Evolutionary conservation across 2,329 filamentous ascomycete species (phyloP).

Genomic region (Botrytis aclada): DNA sequence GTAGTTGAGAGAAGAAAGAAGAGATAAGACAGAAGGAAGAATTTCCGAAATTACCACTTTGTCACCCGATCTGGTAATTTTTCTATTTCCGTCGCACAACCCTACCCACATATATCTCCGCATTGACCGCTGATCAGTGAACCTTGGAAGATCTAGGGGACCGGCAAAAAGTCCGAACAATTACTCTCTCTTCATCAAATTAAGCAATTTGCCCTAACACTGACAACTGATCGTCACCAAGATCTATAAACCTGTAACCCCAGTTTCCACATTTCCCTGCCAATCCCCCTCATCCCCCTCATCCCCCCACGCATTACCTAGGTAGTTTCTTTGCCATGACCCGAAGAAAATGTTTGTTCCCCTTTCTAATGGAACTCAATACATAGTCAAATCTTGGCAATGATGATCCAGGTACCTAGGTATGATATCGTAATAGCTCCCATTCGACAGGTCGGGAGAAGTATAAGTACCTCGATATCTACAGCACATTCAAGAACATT

Average conservation of each 20-base stretch:
- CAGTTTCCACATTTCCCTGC: background rate
- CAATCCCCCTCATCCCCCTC: background rate
- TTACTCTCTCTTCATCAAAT: background rate
- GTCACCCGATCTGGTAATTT: background rate
- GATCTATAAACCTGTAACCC: background rate
- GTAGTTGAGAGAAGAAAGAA: background rate
- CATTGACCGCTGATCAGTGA: background rate
- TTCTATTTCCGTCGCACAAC: background rate
- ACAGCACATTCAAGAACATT: background rate
- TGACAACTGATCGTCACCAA: background rate
- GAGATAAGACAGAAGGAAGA: background rate
- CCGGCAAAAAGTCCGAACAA: background rate
- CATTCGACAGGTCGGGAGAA: background rate
- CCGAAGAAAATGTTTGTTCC: slow-evolving; percentile 2
- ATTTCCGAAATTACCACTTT: background rate
- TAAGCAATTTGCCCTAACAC: background rate
- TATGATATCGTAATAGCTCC: background rate
- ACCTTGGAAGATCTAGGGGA: background rate
- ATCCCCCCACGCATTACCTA: background rate
- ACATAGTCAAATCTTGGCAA: background rate
- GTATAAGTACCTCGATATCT: background rate
- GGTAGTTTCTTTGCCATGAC: background rate
- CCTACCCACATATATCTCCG: background rate
- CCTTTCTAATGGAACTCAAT: background rate
- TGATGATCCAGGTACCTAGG: background rate